Conservation (phyloP, 225 moss, liverwort and hornwort genomes). For the Antitrichia curtipendula region DNA sequence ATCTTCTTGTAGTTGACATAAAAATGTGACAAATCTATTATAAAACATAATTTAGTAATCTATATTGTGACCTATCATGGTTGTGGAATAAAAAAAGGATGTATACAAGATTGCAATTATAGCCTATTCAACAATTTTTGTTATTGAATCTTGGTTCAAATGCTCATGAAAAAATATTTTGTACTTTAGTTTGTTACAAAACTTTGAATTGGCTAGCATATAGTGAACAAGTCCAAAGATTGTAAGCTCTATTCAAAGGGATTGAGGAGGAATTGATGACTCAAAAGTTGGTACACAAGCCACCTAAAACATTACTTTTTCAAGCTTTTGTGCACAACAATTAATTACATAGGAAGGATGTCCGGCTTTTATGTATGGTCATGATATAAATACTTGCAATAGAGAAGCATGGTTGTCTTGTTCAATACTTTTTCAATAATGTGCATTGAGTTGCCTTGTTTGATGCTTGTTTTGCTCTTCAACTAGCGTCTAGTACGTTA, state of each 20-base stretch:
- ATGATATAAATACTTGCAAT: background rate
- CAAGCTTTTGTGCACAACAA: background rate
- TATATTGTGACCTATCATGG: rapidly evolving
- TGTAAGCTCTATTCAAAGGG: background rate
- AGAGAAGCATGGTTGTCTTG: background rate
- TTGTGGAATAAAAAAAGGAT: background rate
- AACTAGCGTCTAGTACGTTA: background rate
- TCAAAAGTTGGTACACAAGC: background rate
- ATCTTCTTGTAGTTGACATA: background rate
- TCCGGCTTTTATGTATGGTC: background rate
- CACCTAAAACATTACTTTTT: background rate
- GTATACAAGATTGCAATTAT: no score
- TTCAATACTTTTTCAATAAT: background rate
- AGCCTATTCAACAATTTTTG: no score
- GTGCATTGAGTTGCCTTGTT: background rate
- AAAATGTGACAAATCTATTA: background rate
- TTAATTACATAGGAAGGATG: rapidly evolving
- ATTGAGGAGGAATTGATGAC: rapidly evolving
- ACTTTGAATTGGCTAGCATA: background rate
- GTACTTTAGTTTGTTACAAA: background rate
- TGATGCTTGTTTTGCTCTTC: background rate
- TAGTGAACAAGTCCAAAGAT: background rate
- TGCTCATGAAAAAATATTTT: no score
- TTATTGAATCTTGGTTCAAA: no score
- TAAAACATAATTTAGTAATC: background rate